Evolutionary conservation across 768 basidiomycete genomes (phyloP).

Genomic region (Trametes cingulata): DNA sequence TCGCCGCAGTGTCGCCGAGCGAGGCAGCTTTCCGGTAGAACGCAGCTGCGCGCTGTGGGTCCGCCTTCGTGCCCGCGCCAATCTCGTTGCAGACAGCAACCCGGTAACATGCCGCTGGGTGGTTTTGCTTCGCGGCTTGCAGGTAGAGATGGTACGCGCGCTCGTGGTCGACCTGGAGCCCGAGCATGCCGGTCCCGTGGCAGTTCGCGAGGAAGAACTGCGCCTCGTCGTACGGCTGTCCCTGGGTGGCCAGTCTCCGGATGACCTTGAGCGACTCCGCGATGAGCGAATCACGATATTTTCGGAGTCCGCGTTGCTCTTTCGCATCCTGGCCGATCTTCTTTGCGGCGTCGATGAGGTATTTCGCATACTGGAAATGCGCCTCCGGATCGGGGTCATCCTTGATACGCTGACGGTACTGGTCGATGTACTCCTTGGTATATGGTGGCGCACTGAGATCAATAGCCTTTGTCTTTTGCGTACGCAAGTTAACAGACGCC

Average conservation of each 20-base stretch:
- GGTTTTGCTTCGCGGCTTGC: conserved; percentile 96
- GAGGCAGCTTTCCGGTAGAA: conserved; percentile 98
- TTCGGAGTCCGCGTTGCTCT: conserved; percentile 83
- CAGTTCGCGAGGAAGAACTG: conserved; percentile 99
- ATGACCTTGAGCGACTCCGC: conserved; percentile 90
- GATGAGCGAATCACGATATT: conserved; percentile 87
- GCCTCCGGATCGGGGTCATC: conserved; percentile 97
- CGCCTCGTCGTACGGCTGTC: conserved; percentile 90
- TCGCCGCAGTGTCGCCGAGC: conserved; percentile 93
- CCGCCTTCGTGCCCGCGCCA: conserved; percentile 91
- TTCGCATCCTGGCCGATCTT: conserved; percentile 74
- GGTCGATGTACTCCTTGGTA: conserved; percentile 95
- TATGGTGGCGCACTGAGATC: conserved; percentile 84
- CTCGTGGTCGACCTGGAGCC: conserved; percentile 96
- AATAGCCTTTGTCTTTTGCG: conserved; percentile 75
- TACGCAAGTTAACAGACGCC: conserved; percentile 55
- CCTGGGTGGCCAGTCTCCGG: conserved; percentile 89
- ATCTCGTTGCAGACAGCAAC: conserved; percentile 99
- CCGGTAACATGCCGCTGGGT: conserved; percentile 91
- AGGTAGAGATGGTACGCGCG: conserved; percentile 96
- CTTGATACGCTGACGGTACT: conserved; percentile 96
- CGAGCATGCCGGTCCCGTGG: conserved; percentile 92
- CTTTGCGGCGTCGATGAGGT: conserved; percentile 97
- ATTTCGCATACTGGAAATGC: conserved; percentile 97
- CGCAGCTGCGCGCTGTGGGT: conserved; percentile 84